Conservation (phyloP, 768 basidiomycete species). For the Psilocybe azurescens region DNA sequence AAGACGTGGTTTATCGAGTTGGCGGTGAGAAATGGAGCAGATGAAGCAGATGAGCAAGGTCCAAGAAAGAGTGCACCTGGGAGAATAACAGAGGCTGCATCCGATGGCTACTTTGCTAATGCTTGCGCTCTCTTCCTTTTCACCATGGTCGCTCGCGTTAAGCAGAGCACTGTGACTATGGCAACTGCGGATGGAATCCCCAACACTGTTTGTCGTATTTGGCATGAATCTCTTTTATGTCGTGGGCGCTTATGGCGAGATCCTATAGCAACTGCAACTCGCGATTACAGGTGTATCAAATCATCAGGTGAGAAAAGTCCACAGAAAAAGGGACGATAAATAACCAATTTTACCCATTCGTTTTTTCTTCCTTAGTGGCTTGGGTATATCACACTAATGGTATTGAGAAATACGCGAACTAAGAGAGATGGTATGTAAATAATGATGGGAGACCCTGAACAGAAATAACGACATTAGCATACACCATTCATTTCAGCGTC, state of each 20-base stretch:
- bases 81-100: conserved; percentile 27
- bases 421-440: neutral
- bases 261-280: no score
- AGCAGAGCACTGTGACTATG: neutral
- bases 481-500: neutral
- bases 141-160: neutral
- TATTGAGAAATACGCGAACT: neutral
- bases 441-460: neutral
- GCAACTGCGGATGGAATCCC: neutral
- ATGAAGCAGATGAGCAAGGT: conserved; percentile 44
- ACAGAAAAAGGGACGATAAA: no score
- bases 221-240: neutral
- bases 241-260: neutral
- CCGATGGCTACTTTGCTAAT: neutral
- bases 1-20: conserved; percentile 44
- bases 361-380: no score
- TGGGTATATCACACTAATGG: no score
- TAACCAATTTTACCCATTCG: no score
- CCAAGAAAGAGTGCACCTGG: conserved; percentile 43
- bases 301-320: no score
- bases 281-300: no score
- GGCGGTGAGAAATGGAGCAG: conserved; percentile 35
- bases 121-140: neutral
- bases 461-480: neutral
- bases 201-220: neutral